Evolutionary conservation across 1,139 yeast genomes (phyloP), one percentile per base, ranked within the genome.

Genomic region (Suhomyces wounanorum): DNA sequence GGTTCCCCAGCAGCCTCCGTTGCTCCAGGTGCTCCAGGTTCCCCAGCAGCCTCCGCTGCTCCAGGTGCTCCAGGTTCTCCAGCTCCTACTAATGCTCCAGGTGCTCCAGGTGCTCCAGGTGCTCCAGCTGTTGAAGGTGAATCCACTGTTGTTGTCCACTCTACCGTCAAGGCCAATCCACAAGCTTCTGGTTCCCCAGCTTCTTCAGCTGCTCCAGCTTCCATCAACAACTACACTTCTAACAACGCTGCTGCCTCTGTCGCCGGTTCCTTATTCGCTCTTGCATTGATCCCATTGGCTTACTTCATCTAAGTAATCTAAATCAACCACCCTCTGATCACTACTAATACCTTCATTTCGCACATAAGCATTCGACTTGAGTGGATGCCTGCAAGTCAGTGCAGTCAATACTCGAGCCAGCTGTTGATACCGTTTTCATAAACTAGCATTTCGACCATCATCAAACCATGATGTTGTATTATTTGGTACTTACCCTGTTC

Each of bases 281-380:
- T 59, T 49, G 55, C 57, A 38, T 57, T 64, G 54, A 51, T 65
- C 43, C 67, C 68, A 50, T 59, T 64, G 55, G 68, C 66, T 45
- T 61, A 61, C 62, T 56, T 65, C 57, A 52, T 65, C 58, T 64
- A 60, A 62, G 44, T 17, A 14, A 11, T 14, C 21, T 25, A 9
- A 26, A 9, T 8, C 30, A 26, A 10, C 30, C 10, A 9, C 30
- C 3, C 26, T 26, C 8, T 26, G 30, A 26, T 26, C 30, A 26
- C 30, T 25, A 25, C 26, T 40, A 26, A 40, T 28, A 28, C 43
- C 36, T 17, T 39, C 41, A 39, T 39, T 39, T 39, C 41, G 41
- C 28, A n/a, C 17, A 25, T 18, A 11, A 25, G 41, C 41, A n/a
- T 39, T 39, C 41, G 41, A 39, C 41, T 13, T 6, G 35, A n/a